These are phyloP conservation scores for Lyophyllum semitale DNA, from an alignment of 768 basidiomycete species.

Conservation along the genomic window DNA sequence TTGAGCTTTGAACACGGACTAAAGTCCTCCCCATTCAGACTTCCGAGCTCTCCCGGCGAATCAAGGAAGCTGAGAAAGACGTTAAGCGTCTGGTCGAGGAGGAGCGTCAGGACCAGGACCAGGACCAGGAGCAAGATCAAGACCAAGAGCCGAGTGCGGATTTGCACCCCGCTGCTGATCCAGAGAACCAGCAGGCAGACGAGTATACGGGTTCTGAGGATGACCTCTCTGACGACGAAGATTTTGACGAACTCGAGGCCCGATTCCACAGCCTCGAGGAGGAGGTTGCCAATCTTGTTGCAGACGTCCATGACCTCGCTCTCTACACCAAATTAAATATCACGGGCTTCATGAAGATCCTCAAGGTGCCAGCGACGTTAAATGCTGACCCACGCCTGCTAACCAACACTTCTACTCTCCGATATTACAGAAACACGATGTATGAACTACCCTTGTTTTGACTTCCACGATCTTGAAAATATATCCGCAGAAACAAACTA, in stretches of 20 bases:
- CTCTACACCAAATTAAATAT: slow-evolving; percentile 96
- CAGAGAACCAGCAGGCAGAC: slow-evolving; percentile 57
- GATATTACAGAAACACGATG: slow-evolving; percentile 85
- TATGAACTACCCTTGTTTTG: slow-evolving; percentile 27
- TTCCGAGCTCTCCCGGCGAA: slow-evolving; percentile 77
- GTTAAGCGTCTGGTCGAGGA: slow-evolving; percentile 77
- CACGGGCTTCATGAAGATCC: slow-evolving; percentile 97
- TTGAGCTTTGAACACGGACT: background rate
- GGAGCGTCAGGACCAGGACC: slow-evolving; percentile 37
- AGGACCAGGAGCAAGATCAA: slow-evolving; percentile 11
- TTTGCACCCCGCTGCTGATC: slow-evolving; percentile 37
- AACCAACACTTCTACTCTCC: slow-evolving; percentile 7
- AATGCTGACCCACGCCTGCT: background rate
- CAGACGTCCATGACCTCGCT: slow-evolving; percentile 89
- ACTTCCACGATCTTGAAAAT: background rate
- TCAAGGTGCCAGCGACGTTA: slow-evolving; percentile 59
- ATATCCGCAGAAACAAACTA: slow-evolving; percentile 83
- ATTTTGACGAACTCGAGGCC: slow-evolving; percentile 76
- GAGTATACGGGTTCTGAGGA: slow-evolving; percentile 67
- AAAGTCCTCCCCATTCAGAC: slow-evolving; percentile 48
- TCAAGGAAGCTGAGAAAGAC: slow-evolving; percentile 78
- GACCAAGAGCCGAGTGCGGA: slow-evolving; percentile 16
- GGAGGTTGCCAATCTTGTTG: slow-evolving; percentile 92
- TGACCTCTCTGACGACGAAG: slow-evolving; percentile 48
- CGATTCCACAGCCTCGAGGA: slow-evolving; percentile 88